Base-by-base conservation (phyloP, 2,329 filamentous ascomycete genomes). In the Colletotrichum phormii region DNA sequence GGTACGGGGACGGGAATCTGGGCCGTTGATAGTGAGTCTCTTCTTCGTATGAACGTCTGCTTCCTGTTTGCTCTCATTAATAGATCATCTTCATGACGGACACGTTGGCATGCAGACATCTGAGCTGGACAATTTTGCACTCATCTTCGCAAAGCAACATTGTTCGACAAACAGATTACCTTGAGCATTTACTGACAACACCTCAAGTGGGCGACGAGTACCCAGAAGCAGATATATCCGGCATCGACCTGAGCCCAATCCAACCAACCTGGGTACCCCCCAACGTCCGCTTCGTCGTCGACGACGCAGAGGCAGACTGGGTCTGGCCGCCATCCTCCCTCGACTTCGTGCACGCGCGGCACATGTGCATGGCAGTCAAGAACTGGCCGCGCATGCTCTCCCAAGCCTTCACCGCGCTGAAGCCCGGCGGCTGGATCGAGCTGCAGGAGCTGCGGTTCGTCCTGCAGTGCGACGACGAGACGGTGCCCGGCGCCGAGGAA, bases 391-490 rank as follows among this genome's bases (percentile, higher is more conserved):
- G 84, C 0, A 69, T 82, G 1, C 73, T 82, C 7, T 79, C 78
- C 13, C 79, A 82, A 67, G 75, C 76, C 22, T 78, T 75, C 33
- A 71, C 75, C 77, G 77, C 83, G 18, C 75, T 85, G 57, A 81
- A 79, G 29, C 85, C 86, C 0, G 85, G 85, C 18, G 85, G 82
- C 0, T 86, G 83, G 83, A 75, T 86, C 15, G 85, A 87, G 71
- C 77, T 86, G 0, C 85, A 86, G 71, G 85, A 87, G 22, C 80
- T 84, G 11, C 82, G 85, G 22, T 83, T 83, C 53, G 77, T 80
- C 53, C 78, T 82, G 7, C 80, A 81, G 60, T 79, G 78, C 61
- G 83, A 84, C 58, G 82, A 84, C 64, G 75, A 79, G 35, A 80
- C 77, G 9, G 73, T 83, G 11, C 80, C 82, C 1, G 86, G 86